These are phyloP conservation scores for Fistulifera solaris DNA, from an alignment of 108 stramenopile species.

Conservation along the genomic window DNA sequence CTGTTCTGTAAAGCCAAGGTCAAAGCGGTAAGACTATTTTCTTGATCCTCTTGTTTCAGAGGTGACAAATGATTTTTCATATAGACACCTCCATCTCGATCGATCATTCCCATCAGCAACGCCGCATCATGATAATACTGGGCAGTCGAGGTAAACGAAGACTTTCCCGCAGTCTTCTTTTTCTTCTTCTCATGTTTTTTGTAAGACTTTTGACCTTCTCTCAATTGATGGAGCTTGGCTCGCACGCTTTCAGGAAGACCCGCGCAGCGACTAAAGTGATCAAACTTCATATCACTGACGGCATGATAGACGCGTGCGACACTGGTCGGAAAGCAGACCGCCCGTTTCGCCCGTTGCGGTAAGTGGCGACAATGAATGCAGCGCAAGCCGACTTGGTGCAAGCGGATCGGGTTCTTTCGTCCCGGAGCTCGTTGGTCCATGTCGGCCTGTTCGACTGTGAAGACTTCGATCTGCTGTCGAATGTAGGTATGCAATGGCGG, in stretches of 20 bases:
- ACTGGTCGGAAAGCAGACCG: slow-evolving; percentile 40
- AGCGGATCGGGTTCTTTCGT: slow-evolving; percentile 32
- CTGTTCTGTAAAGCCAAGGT: too few relatives aligned
- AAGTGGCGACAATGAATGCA: slow-evolving; percentile 45
- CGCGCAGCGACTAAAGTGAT: slow-evolving; percentile 38
- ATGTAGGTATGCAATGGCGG: slow-evolving; percentile 40
- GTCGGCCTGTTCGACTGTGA: slow-evolving; percentile 32
- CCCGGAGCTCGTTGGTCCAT: slow-evolving; percentile 43
- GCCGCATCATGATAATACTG: slow-evolving; percentile 49
- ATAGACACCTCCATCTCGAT: too few relatives aligned
- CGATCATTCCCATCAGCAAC: slow-evolving; percentile 31
- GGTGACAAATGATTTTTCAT: too few relatives aligned
- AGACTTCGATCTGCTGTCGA: slow-evolving; percentile 49
- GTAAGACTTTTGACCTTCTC: slow-evolving; percentile 5
- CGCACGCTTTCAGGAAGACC: slow-evolving; percentile 21
- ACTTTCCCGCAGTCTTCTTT: not conserved
- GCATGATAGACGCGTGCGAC: slow-evolving; percentile 45
- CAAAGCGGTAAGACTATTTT: too few relatives aligned
- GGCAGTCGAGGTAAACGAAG: slow-evolving; percentile 23
- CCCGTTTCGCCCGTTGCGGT: slow-evolving; percentile 38
- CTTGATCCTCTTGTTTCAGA: too few relatives aligned
- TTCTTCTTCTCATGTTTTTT: slow-evolving; percentile 10
- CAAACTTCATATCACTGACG: slow-evolving; percentile 59
- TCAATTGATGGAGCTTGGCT: slow-evolving; percentile 25
- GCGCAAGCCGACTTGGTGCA: slow-evolving; percentile 47